Evolutionary conservation across 2,329 filamentous ascomycete genomes (phyloP), one percentile per base, ranked within the genome.

Genomic region (Colletotrichum brevisporum): DNA sequence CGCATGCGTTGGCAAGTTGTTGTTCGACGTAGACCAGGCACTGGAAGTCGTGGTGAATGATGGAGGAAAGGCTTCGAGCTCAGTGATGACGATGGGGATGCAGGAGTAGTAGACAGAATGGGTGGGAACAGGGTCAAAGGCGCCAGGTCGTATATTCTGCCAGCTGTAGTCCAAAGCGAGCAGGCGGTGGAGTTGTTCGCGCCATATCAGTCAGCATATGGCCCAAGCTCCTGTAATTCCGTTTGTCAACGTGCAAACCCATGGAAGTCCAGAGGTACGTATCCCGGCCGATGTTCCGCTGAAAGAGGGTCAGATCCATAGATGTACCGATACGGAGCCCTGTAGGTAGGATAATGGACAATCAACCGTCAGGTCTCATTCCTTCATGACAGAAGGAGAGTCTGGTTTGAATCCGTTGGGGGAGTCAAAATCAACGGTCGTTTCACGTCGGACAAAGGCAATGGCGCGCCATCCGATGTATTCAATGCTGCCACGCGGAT

Each of bases 121-220:
- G 41, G 41, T 43, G 16, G 21, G 43, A 59, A 31, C 62, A 59
- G 47, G 53, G 53, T 52, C 54, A 43, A 53, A 48, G 39, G 54
- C 61, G 54, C 52, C 61, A 68, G 66, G 48, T 68, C 27, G n/a
- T 5, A n/a, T 15, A 65, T 65, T 59, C 61, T 68, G 65, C 65
- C 65, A 6, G 13, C 4, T 8, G 31, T 6, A 9, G 24, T 8
- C 24, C 5, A 5, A 10, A 45, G 9, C 6, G 5, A 36, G 66
- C 8, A 65, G 61, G 66, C 65, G 65, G 65, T 68, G 18, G 26
- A 31, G 12, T 24, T 1, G 5, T 16, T 3, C 8, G 4, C 21
- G 12, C 6, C 6, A 16, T 15, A 21, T 65, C 15, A 65, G 65
- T 65, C 39, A 68, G 66, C 66, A 55, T 13, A 41, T 59, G 61